phyloP scores from a whole-genome alignment of 2,329 filamentous ascomycete species.

The Diaporthe ilicicola region DNA sequence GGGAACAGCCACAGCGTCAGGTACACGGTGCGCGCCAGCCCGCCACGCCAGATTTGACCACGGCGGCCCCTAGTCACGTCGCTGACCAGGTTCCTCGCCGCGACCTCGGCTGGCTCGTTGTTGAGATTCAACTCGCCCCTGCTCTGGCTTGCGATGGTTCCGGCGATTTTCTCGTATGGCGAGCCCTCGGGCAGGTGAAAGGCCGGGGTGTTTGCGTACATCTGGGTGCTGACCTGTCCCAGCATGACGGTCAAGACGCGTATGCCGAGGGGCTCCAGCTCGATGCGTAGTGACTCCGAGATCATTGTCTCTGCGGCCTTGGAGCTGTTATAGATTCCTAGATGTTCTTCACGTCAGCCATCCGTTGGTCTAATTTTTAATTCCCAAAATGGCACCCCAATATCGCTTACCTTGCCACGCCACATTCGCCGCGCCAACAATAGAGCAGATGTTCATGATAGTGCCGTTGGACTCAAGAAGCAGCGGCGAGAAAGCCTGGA shows the following conservation, averaged over 20 bases:
- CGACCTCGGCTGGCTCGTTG: neutral
- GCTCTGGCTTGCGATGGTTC: neutral
- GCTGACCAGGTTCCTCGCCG: constrained; percentile 7
- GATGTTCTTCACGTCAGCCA: neutral
- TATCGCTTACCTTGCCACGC: constrained; percentile 3
- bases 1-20: constrained; percentile 16
- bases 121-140: neutral
- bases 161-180: constrained; percentile 13
- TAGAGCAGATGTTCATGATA: constrained; percentile 63
- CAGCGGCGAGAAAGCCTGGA: neutral
- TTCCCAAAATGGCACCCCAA: too few species aligned
- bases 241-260: constrained; percentile 38
- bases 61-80: neutral
- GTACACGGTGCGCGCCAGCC: neutral
- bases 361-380: neutral
- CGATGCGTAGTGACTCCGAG: constrained; percentile 39
- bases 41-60: constrained; percentile 23
- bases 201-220: constrained; percentile 10
- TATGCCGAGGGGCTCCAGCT: constrained; percentile 41
- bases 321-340: constrained; percentile 39
- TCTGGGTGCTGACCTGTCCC: constrained; percentile 4
- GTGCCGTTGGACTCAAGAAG: constrained; percentile 56
- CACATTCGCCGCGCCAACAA: constrained; percentile 38
- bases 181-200: constrained; percentile 23
- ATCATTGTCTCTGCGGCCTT: constrained; percentile 39